These are phyloP conservation scores for Rhodotorula taiwanensis DNA, from an alignment of 768 basidiomycete species.

Conservation along the genomic window DNA sequence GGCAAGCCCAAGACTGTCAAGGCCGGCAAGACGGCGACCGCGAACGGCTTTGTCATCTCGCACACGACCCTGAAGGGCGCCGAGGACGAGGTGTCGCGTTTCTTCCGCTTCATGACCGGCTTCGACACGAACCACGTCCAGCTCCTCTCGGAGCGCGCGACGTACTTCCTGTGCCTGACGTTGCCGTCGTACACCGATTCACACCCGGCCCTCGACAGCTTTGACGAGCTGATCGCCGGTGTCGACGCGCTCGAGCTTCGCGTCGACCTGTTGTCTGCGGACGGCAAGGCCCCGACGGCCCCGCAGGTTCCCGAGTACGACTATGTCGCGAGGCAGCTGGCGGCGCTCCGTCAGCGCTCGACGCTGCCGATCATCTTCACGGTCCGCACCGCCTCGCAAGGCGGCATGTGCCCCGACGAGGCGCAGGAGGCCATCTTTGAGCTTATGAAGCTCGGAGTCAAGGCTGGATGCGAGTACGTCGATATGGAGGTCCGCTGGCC, in stretches of 20 bases:
- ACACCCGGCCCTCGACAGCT: constrained; percentile 55
- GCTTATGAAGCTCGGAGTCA: constrained; percentile 68
- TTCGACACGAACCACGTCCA: constrained; percentile 54
- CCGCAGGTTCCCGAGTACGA: constrained; percentile 58
- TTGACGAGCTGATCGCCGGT: constrained; percentile 70
- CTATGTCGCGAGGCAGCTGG: constrained; percentile 75
- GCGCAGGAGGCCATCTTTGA: constrained; percentile 64
- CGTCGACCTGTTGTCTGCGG: constrained; percentile 71
- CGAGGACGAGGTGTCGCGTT: constrained; percentile 62
- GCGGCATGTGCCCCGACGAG: constrained; percentile 80
- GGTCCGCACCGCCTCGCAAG: constrained; percentile 77
- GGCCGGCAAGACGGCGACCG: constrained; percentile 9
- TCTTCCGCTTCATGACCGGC: constrained; percentile 83
- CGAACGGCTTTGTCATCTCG: constrained; percentile 33
- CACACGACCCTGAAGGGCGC: constrained; percentile 32
- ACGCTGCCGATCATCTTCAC: constrained; percentile 86
- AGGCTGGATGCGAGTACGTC: constrained; percentile 81
- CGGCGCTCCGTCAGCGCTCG: constrained; percentile 66
- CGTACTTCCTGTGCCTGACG: constrained; percentile 87
- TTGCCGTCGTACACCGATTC: constrained; percentile 56
- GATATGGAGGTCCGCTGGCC: constrained; percentile 82
- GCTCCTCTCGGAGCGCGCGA: constrained; percentile 52
- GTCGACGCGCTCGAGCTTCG: constrained; percentile 91
- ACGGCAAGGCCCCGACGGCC: constrained; percentile 46
- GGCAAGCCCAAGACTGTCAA: constrained; percentile 29